Evolutionary conservation across 495 filamentous ascomycete genomes (phyloP), one percentile per base, ranked within the genome.

Genomic region (Penicillium atrosanguineum): DNA sequence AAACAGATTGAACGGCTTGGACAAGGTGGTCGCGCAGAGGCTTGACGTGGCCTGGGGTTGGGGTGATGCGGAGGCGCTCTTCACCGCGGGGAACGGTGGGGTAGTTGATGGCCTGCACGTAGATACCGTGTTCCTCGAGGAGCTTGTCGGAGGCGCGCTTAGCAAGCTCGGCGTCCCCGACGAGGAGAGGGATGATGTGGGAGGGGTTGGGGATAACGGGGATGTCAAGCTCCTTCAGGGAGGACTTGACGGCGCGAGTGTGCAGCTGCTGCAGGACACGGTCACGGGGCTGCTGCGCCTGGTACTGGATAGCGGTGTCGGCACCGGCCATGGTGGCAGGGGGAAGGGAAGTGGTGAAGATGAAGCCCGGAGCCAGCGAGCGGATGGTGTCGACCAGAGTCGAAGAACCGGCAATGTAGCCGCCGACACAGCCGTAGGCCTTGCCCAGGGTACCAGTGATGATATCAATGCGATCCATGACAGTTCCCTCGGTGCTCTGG

Each of bases 51-150:
- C 94, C 94, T 0, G 94, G 94, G 9, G 94, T 98, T 0, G 94
- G 94, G 7, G 94, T 98, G 68, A 98, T 88, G 58, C 94, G 87
- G 46, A 98, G 82, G 28, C 94, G 87, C 73, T 98, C 94, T 74
- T 98, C 90, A 14, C 94, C 94, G 6, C 93, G 88, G 1, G 94
- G 94, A 1, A 98, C 94, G 48, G 94, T 98, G 7, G 94, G 94
- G 73, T 97, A 98, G 75, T 98, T 98, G 80, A 98, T 97, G 51
- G 90, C 90, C 72, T 98, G 94, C 14, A 98, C 94, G 64, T 98
- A 97, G 70, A 98, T 97, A 43, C 83, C 83, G 71, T 94, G 86
- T 52, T 94, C 84, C 54, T 89, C 84, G 8, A 98, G 78, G 7
- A 96, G 84, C 65, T 91, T 82, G 67, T 98, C 94, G 25, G 85